Conservation (phyloP, 257 asterid species). For the Nicotiana attenuata region DNA sequence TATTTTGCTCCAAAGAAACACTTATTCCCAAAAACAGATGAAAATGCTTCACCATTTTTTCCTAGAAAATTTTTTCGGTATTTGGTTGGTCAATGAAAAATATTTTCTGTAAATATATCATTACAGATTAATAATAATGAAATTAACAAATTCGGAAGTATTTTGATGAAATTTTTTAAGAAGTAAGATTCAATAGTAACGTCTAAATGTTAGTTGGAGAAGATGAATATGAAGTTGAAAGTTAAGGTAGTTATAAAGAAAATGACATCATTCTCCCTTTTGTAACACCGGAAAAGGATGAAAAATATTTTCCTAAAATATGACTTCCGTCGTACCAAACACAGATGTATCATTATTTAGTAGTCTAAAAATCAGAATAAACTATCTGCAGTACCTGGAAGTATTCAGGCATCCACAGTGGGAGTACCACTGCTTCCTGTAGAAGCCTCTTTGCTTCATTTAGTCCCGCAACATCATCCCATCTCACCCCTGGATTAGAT, state of each 20-base stretch:
- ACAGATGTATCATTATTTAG: not conserved
- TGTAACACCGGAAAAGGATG: not conserved
- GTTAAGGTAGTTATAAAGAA: not conserved
- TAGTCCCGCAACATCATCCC: conserved; percentile 98
- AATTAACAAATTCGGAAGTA: not conserved
- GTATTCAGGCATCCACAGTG: conserved; percentile 96
- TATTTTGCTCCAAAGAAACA: not conserved
- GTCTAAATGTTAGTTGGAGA: not conserved
- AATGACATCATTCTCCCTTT: not conserved
- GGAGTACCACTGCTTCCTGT: conserved; percentile 98
- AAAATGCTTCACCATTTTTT: no score
- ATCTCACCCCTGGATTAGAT: conserved; percentile 82
- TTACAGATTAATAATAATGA: not conserved
- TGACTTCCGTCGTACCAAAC: not conserved
- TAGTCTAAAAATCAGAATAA: not conserved
- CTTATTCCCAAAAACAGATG: not conserved
- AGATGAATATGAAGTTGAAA: not conserved
- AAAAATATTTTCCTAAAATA: not conserved
- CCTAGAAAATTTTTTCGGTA: not conserved
- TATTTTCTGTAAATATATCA: no score
- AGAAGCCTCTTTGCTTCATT: conserved; percentile 87
- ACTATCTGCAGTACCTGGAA: conserved; percentile 57
- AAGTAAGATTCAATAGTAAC: not conserved
- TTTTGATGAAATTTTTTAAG: not conserved
- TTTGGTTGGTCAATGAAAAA: not conserved